Evolutionary conservation across 78 protist genomes (phyloP).

Genomic region (slime mould (Dictyostelium discoideum)): DNA sequence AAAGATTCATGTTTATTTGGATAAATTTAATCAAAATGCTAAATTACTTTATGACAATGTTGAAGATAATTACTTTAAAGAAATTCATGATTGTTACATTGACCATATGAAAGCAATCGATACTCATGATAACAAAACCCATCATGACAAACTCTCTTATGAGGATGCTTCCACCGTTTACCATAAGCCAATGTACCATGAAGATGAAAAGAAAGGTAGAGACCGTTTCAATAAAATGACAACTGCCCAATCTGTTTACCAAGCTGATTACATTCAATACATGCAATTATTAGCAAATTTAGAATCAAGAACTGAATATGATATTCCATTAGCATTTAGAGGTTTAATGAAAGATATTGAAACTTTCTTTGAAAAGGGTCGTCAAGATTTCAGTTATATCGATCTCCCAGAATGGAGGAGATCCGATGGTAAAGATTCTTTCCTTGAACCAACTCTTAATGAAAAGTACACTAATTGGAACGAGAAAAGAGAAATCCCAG

Average conservation of each 20-base stretch:
- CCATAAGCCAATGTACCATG: not conserved
- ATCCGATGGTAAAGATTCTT: not conserved
- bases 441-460: not conserved
- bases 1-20: not conserved
- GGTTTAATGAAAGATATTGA: not conserved
- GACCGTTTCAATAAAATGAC: not conserved
- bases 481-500: not conserved
- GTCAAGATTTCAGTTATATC: not conserved
- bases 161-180: not conserved
- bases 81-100: not conserved
- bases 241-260: not conserved
- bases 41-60: not conserved
- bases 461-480: not conserved
- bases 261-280: not conserved
- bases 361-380: not conserved
- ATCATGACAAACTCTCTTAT: not conserved
- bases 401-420: not conserved
- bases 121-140: not conserved
- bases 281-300: not conserved
- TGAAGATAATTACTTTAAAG: constrained; percentile 1
- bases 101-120: not conserved
- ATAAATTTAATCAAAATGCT: not conserved
- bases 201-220: not conserved
- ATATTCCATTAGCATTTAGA: constrained; percentile 1
- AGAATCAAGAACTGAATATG: not conserved